Conservation (phyloP, 106 monocot species). For the Cymbidium sinense region DNA sequence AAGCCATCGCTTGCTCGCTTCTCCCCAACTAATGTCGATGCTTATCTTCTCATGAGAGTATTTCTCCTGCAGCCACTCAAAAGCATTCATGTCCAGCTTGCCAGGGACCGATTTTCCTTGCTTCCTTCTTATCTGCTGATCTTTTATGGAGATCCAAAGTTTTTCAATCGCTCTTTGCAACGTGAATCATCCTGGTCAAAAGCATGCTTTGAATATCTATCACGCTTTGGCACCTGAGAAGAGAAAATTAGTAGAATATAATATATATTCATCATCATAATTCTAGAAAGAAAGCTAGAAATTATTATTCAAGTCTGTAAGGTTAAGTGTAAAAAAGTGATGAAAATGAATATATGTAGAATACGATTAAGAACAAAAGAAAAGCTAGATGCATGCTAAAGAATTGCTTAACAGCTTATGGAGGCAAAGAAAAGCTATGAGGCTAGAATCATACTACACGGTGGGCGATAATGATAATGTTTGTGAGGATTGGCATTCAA, state of each 20-base stretch:
- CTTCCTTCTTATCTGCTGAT: constrained; percentile 85
- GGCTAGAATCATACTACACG: no score
- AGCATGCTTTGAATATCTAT: constrained; percentile 92
- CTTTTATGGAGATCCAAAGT: constrained; percentile 79
- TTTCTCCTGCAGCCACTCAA: constrained; percentile 89
- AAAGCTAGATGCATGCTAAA: no score
- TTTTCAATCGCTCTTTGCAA: constrained; percentile 66
- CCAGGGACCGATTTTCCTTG: constrained; percentile 88
- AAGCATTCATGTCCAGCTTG: constrained; percentile 91
- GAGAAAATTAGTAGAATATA: not conserved
- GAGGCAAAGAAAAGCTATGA: no score
- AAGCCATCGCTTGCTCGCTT: constrained; percentile 80
- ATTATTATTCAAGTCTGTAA: no score
- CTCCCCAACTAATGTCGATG: constrained; percentile 62
- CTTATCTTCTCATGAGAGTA: constrained; percentile 88
- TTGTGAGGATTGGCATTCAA: no score
- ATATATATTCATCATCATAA: not conserved
- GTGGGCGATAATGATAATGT: no score
- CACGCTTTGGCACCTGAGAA: constrained; percentile 77
- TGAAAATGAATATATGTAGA: no score
- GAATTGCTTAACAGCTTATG: no score
- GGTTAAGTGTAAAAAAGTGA: no score
- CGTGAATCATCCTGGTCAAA: constrained; percentile 70
- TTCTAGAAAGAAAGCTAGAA: not conserved
- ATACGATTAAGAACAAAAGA: no score